These are phyloP conservation scores for Aspergillus amoenus DNA, from an alignment of 2,329 filamentous ascomycete genomes.

Conservation along the genomic window DNA sequence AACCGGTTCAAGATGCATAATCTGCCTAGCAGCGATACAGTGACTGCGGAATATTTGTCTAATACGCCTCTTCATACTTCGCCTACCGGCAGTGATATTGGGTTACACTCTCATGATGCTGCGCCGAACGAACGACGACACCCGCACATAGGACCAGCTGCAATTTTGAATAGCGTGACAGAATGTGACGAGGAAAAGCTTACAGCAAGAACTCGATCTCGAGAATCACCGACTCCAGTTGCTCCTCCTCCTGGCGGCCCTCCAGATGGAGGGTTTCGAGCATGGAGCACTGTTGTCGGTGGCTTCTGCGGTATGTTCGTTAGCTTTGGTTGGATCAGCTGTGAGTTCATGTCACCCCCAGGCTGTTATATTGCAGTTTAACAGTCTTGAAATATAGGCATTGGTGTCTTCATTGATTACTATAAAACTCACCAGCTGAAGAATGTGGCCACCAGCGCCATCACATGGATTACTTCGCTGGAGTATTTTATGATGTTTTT, in stretches of 20 bases:
- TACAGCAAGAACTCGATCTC: constrained; percentile 4
- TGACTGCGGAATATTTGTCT: neutral
- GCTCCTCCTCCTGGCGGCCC: constrained; percentile 20
- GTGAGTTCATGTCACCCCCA: constrained; percentile 26
- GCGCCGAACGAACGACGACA: neutral
- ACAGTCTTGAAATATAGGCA: constrained; percentile 15
- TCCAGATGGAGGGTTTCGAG: constrained; percentile 32
- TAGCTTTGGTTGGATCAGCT: constrained; percentile 54
- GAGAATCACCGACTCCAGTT: constrained; percentile 16
- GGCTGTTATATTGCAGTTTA: neutral
- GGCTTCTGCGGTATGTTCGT: constrained; percentile 49
- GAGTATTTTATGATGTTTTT: constrained; percentile 17
- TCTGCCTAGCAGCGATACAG: constrained; percentile 5
- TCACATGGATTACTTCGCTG: constrained; percentile 17
- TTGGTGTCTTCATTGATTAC: constrained; percentile 28
- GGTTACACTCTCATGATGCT: neutral
- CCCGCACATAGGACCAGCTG: neutral
- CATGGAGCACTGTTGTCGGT: constrained; percentile 50
- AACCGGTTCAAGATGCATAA: neutral
- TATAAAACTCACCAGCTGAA: constrained; percentile 18
- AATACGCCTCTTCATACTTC: neutral
- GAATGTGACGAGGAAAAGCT: constrained; percentile 6
- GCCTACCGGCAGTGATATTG: neutral
- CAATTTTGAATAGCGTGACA: neutral
- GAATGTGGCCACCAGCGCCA: constrained; percentile 9